phyloP scores from a whole-genome alignment of 805 yeast genomes.

The Metschnikowia santaceciliae region DNA sequence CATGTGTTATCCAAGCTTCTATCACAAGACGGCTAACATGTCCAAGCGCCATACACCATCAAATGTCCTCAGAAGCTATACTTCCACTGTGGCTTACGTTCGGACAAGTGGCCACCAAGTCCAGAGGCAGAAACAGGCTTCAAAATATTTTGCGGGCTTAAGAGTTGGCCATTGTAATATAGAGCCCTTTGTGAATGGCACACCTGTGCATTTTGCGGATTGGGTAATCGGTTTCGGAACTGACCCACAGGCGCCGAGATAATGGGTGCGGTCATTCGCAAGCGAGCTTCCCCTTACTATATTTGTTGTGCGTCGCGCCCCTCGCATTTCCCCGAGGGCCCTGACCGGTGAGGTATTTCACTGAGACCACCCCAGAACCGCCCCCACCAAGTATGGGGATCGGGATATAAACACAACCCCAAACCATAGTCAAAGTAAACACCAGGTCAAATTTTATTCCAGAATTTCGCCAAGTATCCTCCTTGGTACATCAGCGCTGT shows the following conservation, averaged over 20 bases:
- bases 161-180: background rate
- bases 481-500: background rate
- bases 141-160: background rate
- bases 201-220: background rate
- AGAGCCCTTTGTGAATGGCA: background rate
- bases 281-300: constrained; percentile 3
- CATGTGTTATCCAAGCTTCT: background rate
- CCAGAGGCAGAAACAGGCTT: background rate
- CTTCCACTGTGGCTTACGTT: background rate
- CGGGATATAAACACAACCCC: too few species aligned
- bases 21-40: too few species aligned
- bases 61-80: background rate
- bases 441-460: background rate
- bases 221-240: background rate
- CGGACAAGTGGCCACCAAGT: background rate
- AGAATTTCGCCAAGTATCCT: background rate
- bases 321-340: constrained; percentile 1
- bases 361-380: background rate
- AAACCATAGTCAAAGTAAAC: background rate
- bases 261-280: background rate
- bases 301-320: constrained; percentile 2
- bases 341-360: background rate
- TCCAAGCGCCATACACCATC: background rate
- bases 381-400: background rate
- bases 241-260: background rate